Conservation (phyloP, 257 asterid genomes). For the Jasminum sambac region DNA sequence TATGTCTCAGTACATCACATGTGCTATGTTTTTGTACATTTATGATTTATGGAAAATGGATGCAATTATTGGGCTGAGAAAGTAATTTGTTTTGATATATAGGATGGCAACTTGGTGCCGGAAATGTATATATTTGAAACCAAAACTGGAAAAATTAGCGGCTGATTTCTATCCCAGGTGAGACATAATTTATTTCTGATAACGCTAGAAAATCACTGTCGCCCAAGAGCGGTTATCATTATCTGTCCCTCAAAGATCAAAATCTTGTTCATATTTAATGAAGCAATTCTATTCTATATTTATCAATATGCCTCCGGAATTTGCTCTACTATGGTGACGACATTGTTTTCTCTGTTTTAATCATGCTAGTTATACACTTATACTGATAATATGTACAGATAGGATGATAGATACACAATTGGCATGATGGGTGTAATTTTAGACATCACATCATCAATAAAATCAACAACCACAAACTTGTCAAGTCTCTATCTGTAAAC, state of each 20-base stretch:
- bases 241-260: not conserved
- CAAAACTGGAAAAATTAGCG: conserved; percentile 85
- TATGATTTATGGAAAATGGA: too few relatives aligned
- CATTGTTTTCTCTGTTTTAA: not conserved
- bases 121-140: conserved; percentile 92
- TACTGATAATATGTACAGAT: too few relatives aligned
- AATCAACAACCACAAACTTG: too few relatives aligned
- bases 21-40: conserved; percentile 18
- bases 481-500: too few relatives aligned
- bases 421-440: too few relatives aligned
- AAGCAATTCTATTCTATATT: not conserved
- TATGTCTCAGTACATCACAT: conserved; percentile 8
- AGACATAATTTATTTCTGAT: conserved; percentile 23
- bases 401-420: too few relatives aligned
- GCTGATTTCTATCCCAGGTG: conserved; percentile 91
- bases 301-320: conserved; percentile 2
- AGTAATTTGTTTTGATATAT: conserved; percentile 42
- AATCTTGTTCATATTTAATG: not conserved
- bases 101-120: conserved; percentile 99
- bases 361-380: too few relatives aligned
- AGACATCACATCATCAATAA: too few relatives aligned
- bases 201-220: conserved; percentile 8
- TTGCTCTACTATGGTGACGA: not conserved
- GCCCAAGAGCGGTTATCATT: not conserved
- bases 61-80: conserved; percentile 33